Base-by-base conservation (phyloP, 2,329 filamentous ascomycete species). In the Nothophoma quercina region DNA sequence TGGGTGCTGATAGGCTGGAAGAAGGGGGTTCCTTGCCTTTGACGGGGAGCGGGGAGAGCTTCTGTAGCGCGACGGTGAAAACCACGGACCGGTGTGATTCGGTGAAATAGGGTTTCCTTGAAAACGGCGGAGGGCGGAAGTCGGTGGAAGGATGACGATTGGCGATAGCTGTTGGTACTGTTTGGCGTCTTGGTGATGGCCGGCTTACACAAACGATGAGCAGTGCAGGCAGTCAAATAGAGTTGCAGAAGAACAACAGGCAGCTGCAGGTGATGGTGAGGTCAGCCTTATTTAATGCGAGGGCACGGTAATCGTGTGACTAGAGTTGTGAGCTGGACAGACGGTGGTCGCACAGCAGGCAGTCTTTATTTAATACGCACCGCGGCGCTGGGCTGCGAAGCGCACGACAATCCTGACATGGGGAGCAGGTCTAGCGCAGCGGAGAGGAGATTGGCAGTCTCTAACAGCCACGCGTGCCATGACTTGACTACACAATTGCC, bases 351-450 rank as follows among this genome's bases (percentile, higher is more conserved):
- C 56, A 58, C 56, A 56, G 59, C 55, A 62, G 38, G 54, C 45
- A 30, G 53, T 45, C 56, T 56, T 58, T 69, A 64, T 67, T 53
- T 68, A 67, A 65, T 63, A 33, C 40, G 55, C 61, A 58, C 65
- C 65, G 60, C 57, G 55, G 38, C 52, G 63, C 63, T 69, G 66
- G 68, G 69, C 67, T 54, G 60, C 61, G 55, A 60, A 64, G 55
- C 51, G 55, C 60, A 55, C 47, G 15, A 23, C 35, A 54, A 55
- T 32, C 38, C 57, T 39, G 55, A 60, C 60, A 63, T 62, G 67
- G 50, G 62, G 50, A 51, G 58, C 40, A 55, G 19, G 56, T 47
- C 53, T 63, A 60, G 63, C 56, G 55, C 42, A 51, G 63, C 63
- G 63, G 59, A 63, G 60, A 59, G 59, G 50, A 44, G 54, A 57